Base-by-base conservation (phyloP, 2,329 filamentous ascomycete genomes). In the Didymella arachidicola region DNA sequence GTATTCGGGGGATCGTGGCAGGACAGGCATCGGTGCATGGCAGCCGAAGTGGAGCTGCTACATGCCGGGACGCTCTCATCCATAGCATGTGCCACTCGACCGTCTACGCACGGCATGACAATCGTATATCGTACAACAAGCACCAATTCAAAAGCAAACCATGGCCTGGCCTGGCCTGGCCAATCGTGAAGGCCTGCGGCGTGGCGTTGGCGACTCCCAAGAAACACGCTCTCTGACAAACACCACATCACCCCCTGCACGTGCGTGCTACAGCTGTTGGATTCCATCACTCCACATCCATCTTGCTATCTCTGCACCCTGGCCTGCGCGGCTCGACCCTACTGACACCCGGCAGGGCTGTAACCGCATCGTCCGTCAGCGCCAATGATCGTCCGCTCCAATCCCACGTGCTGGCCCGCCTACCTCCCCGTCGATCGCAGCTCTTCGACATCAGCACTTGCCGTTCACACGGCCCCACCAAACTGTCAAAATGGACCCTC, bases 381-480 rank as follows among this genome's bases (percentile, higher is more conserved):
- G 66, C 69, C 68, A 72, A 72, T 72, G 36, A 56, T 47, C 46
- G 43, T 49, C 57, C 62, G 60, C 60, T 64, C 57, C 48, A 22
- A 53, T 59, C 60, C 67, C 68, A 71, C 69, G 67, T 72, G 68
- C 30, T 38, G 54, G 54, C 64, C 50, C 41, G 56, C 59, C 57
- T 63, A 61, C 54, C 53, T 47, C 50, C 50, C 47, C 43, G 48
- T 61, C 52, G 45, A 66, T 48, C 52, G 43, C 55, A 49, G n/a
- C 26, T 38, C 38, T 53, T 55, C 55, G 50, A 53, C 30, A 32
- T 58, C 61, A 63, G 46, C 59, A 61, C 64, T 49, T 59, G 52
- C 56, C 19, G 57, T 58, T 43, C 62, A 53, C 57, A 61, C 43
- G 61, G 39, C 48, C 54, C 59, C 64, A 63, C 60, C 57, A 44